Evolutionary conservation across 2,329 filamentous ascomycete genomes (phyloP).

Genomic region (Penicillium sp.): DNA sequence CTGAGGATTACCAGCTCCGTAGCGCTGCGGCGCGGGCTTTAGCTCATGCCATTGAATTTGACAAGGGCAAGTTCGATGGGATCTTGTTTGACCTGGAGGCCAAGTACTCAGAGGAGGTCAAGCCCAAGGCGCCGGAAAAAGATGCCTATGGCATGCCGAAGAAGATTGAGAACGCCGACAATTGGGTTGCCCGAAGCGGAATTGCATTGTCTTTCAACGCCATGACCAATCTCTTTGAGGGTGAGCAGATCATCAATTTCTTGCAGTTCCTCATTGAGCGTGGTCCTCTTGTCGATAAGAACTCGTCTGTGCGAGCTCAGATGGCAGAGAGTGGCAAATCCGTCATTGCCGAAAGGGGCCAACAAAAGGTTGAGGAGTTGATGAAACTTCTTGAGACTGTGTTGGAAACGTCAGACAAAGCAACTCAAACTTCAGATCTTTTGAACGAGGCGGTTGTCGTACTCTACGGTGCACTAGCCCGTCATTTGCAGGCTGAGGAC

Average conservation of each 20-base stretch:
- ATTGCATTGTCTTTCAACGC: conserved; percentile 83
- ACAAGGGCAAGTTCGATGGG: conserved; percentile 54
- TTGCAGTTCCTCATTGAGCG: conserved; percentile 78
- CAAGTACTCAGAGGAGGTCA: conserved; percentile 71
- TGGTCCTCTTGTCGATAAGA: conserved; percentile 81
- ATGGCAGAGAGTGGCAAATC: conserved; percentile 87
- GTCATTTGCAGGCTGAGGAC: conserved; percentile 80
- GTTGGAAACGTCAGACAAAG: conserved; percentile 77
- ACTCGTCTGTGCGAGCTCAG: conserved; percentile 68
- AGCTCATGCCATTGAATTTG: conserved; percentile 62
- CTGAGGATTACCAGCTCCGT: conserved; percentile 72
- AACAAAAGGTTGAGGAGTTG: conserved; percentile 73
- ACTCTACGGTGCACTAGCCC: conserved; percentile 87
- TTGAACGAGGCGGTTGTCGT: conserved; percentile 97
- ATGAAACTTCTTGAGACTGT: conserved; percentile 90
- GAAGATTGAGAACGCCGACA: conserved; percentile 80
- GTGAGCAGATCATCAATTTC: conserved; percentile 66
- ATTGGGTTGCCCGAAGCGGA: conserved; percentile 86
- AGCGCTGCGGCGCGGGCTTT: conserved; percentile 76
- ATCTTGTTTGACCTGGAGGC: conserved; percentile 61
- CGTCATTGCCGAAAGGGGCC: conserved; percentile 75
- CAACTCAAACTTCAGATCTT: conserved; percentile 73
- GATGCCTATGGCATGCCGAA: conserved; percentile 93
- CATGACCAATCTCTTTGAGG: conserved; percentile 64
- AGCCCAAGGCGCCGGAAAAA: conserved; percentile 73